A percentile compares a stretch with the other conserved stretches of the same genome.
phyloP scores from a whole-genome alignment of 805 yeast genomes.

The Spathaspora boniae region DNA sequence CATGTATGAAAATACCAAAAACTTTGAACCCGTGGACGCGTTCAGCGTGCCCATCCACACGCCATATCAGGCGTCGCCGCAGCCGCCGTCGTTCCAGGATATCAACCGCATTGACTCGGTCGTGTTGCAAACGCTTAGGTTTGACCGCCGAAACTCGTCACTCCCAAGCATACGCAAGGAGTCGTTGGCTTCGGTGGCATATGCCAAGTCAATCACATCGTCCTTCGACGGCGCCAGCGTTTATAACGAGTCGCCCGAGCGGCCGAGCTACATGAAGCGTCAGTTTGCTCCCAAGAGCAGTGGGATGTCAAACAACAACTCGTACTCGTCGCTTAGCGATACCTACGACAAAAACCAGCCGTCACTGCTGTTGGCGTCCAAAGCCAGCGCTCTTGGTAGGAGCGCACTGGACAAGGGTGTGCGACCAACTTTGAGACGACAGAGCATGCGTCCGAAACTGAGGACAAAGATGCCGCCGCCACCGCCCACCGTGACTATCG shows the following conservation, averaged over 20 bases:
- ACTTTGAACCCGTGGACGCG: slow-evolving; percentile 16
- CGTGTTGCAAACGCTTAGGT: background rate
- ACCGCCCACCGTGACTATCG: slow-evolving; percentile 38
- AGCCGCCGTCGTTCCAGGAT: slow-evolving; percentile 21
- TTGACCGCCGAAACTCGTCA: slow-evolving; percentile 9
- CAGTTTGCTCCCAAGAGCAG: slow-evolving; percentile 4
- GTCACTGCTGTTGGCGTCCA: too few relatives aligned
- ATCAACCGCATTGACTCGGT: slow-evolving; percentile 2
- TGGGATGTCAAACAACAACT: slow-evolving; percentile 2
- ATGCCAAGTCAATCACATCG: slow-evolving; percentile 9
- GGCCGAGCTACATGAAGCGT: slow-evolving; percentile 9
- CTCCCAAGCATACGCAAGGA: slow-evolving; percentile 9
- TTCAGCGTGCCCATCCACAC: slow-evolving; percentile 44
- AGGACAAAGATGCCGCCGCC: slow-evolving; percentile 3
- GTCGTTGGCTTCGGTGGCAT: slow-evolving; percentile 6
- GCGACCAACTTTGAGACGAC: background rate
- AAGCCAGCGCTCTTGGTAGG: background rate
- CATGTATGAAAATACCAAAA: slow-evolving; percentile 43
- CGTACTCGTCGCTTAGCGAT: slow-evolving; percentile 9
- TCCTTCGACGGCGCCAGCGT: slow-evolving; percentile 9
- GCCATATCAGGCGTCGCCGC: slow-evolving; percentile 38
- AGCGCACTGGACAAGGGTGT: too few relatives aligned
- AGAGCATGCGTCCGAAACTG: background rate
- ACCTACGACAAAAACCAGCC: slow-evolving; percentile 1
- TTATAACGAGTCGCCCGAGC: slow-evolving; percentile 10